Base-by-base conservation (phyloP, 2,329 filamentous ascomycete species). In the Akanthomyces muscarius region DNA sequence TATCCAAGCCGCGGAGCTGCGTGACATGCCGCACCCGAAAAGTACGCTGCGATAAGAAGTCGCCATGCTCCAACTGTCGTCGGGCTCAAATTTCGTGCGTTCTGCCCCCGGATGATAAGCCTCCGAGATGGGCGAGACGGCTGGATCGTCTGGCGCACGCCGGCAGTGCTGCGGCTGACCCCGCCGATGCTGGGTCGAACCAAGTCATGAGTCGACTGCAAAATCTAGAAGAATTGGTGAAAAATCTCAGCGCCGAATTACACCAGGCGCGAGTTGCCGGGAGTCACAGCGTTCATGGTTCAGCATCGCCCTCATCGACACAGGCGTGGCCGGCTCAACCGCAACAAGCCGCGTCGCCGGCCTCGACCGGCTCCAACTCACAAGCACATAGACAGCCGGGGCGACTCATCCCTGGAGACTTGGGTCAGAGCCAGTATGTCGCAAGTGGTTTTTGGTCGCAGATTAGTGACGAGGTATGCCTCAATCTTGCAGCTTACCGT, bases 21-120 rank as follows among this genome's bases (percentile, higher is more conserved):
- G 74, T 80, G 5, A 75, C 79, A 4, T 86, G 83, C 65, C 77
- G 83, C 50, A 75, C 71, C 41, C 82, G 83, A 52, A 86, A 86
- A 66, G 83, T 86, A 5, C 81, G 82, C 51, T 86, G 84, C 70
- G 81, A 86, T 69, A 85, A 84, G 70, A 71, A 74, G 50, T 80
- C 78, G 4, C 83, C 83, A 1, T 86, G 84, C 66, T 81, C 83
- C 5, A 85, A 85, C 66, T 86, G 83, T 67, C 80, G 79, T 11
- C 77, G 79, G 5, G 83, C 79, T 13, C 77, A 79, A 57, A 83
- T 85, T 47, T 73, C 78, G 11, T 86, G 83, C 65, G 72, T 84
- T 30, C 73, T 81, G 18, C 82, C 83, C 0, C 77, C 81, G 1
- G 70, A 72, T 48, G 79, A 84, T 63, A 79, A 78, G 2, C 78